Conservation (phyloP, 441 rosid species). For the Croton laevigatus region DNA sequence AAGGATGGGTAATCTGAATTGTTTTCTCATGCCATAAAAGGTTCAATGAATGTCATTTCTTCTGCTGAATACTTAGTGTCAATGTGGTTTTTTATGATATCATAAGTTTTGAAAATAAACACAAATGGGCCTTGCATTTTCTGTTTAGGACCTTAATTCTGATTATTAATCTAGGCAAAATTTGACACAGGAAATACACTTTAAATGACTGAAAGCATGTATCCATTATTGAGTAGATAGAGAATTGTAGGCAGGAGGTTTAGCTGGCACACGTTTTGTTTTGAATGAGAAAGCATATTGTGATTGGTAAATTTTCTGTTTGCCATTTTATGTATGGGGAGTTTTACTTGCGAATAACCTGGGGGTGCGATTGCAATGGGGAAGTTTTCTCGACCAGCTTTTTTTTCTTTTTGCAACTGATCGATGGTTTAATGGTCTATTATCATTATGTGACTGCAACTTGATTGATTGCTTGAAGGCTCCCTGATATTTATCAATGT, state of each 20-base stretch:
- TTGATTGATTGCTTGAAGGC: background rate
- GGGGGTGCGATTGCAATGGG: background rate
- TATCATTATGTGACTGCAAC: background rate
- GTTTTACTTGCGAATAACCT: background rate
- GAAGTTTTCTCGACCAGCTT: background rate
- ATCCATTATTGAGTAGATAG: background rate
- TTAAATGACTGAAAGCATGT: background rate
- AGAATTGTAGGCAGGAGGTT: background rate
- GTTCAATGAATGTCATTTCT: background rate
- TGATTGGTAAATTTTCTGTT: background rate
- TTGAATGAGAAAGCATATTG: background rate
- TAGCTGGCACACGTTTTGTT: background rate
- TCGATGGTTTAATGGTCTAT: background rate
- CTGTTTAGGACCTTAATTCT: background rate
- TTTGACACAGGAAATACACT: background rate
- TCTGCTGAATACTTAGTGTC: background rate
- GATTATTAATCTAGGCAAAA: background rate
- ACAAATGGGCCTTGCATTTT: background rate
- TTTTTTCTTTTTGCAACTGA: background rate
- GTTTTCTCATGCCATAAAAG: background rate
- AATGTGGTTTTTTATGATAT: background rate
- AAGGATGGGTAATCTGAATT: background rate
- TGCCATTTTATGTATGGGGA: background rate
- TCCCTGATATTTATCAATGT: background rate
- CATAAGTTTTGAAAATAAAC: too few relatives aligned